Base-by-base conservation (phyloP, 768 basidiomycete species). In the Paxillus rubicundulus region DNA sequence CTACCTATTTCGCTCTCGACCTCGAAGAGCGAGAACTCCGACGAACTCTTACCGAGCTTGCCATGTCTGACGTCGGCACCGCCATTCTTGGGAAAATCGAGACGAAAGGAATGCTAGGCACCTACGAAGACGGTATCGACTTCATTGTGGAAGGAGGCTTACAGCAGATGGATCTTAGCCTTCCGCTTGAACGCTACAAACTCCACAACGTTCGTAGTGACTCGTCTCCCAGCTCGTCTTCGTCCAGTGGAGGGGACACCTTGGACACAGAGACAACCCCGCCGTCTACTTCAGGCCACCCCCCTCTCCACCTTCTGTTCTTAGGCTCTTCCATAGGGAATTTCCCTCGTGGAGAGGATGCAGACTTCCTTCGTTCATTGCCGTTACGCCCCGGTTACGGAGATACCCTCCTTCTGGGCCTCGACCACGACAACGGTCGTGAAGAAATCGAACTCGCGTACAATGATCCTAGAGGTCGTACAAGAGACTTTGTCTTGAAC, bases 311-410 rank as follows among this genome's bases (percentile, higher is more conserved):
- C 63, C 74, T 98, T 48, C 74, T 98, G 55, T 98, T 97, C 74
- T 75, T 98, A 16, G 97, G 96, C 0, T 94, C 90, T 0, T 91
- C 92, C 1, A 66, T 98, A 7, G 97, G 95, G 7, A 98, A 98
- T 74, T 98, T 98, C 68, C 61, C 76, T 5, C 80, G 92, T 12
- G 73, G 75, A 5, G 86, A 80, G 20, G 89, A 86, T 9, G 79
- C 77, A 0, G 70, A 77, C 0, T 98, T 99, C 70, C 79, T 99
- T 46, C 76, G 77, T 7, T 82, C 83, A 2, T 72, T 98, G 27
- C 94, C 94, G 4, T 74, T 98, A 21, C 82, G 87, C 13, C 72
- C 88, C 9, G 80, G 85, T 6, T 76, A 73, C 17, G 85, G 84
- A 2, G 95, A 97, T 66, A 96, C 91, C 0, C 75, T 98, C 8